These are phyloP conservation scores for Penicillium olsonii DNA, from an alignment of 2,329 filamentous ascomycete species.

Conservation along the genomic window DNA sequence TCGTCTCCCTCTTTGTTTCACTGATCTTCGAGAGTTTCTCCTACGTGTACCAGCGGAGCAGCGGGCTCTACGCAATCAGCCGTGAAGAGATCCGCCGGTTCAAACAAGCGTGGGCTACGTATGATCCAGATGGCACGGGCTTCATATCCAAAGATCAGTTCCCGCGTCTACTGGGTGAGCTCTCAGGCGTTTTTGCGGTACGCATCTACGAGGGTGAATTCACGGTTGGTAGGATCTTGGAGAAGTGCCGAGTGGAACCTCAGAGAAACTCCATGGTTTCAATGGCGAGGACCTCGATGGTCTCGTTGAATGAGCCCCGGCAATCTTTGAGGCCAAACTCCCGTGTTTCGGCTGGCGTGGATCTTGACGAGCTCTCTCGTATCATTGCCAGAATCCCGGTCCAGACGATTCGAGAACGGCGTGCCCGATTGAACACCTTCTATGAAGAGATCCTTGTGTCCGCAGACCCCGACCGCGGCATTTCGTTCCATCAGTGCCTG, in stretches of 20 bases:
- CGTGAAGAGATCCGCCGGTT: conserved; percentile 93
- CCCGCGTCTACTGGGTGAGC: conserved; percentile 78
- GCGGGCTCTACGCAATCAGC: conserved; percentile 85
- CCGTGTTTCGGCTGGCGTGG: conserved; percentile 58
- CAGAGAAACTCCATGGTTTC: conserved; percentile 23
- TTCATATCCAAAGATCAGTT: conserved; percentile 90
- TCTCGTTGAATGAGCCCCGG: conserved; percentile 18
- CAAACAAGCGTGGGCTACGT: conserved; percentile 97
- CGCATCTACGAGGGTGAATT: conserved; percentile 91
- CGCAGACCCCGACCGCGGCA: conserved; percentile 83
- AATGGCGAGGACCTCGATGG: conserved; percentile 38
- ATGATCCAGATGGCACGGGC: conserved; percentile 86
- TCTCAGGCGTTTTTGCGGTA: conserved; percentile 96
- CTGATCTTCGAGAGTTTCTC: conserved; percentile 99
- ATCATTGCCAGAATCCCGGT: conserved; percentile 75
- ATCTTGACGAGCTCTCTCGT: conserved; percentile 73
- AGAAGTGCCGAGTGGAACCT: conserved; percentile 69
- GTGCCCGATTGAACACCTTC: conserved; percentile 86
- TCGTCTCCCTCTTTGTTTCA: conserved; percentile 96
- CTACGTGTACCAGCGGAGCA: conserved; percentile 97
- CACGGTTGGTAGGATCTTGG: conserved; percentile 81
- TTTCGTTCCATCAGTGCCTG: conserved; percentile 86
- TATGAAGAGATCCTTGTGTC: conserved; percentile 96
- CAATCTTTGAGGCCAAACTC: conserved; percentile 24
- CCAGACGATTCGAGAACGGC: conserved; percentile 69